A percentile compares a stretch with the other conserved stretches of the same genome.
Evolutionary conservation across 148 eudicot species (phyloP).

Genomic region (Polygonum aviculare): DNA sequence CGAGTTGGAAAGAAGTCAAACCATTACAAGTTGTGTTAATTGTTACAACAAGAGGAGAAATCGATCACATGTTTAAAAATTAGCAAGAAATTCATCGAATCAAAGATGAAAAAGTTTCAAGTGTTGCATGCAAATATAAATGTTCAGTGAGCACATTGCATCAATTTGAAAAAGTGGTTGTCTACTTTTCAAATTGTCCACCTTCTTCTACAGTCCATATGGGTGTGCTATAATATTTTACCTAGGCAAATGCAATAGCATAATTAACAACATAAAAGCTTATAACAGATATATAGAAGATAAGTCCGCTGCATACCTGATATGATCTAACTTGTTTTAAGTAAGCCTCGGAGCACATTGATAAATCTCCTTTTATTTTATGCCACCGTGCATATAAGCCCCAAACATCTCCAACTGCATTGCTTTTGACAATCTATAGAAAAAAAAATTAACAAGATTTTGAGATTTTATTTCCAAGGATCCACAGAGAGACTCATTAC

Average conservation of each 20-base stretch:
- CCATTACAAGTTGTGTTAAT: not conserved
- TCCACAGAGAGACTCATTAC: not conserved
- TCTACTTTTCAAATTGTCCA: not conserved
- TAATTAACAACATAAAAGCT: not conserved
- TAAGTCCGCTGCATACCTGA: conserved; percentile 42
- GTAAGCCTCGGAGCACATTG: conserved; percentile 86
- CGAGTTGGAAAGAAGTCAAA: not conserved
- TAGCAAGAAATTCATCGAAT: too few species aligned
- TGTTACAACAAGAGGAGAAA: not conserved
- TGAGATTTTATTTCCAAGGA: not conserved
- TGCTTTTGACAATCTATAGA: conserved; percentile 51
- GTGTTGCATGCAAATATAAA: not conserved
- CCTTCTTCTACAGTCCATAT: not conserved
- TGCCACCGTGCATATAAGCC: conserved; percentile 97
- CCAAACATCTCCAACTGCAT: conserved; percentile 66
- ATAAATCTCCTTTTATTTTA: conserved; percentile 65
- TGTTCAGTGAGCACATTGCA: not conserved
- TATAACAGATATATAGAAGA: not conserved
- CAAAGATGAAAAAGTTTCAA: too few species aligned
- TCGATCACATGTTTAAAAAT: not conserved
- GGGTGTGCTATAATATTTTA: not conserved
- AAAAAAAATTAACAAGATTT: not conserved
- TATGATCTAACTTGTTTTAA: conserved; percentile 87
- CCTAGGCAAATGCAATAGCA: not conserved
- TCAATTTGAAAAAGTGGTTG: not conserved